These are phyloP conservation scores for Tieghemostelium lacteum DNA, from an alignment of 78 protist genomes.

Conservation along the genomic window DNA sequence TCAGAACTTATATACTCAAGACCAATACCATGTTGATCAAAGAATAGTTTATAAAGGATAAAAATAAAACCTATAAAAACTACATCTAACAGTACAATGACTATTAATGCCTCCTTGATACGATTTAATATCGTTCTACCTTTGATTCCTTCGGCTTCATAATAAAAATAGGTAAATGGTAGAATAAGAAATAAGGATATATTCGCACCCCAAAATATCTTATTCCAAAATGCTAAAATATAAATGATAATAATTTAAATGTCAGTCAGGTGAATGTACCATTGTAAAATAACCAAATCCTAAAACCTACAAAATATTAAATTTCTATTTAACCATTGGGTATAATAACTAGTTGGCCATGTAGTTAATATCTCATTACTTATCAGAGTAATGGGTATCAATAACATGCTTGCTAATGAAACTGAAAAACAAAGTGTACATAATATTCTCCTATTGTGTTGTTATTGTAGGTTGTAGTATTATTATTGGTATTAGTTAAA, in stretches of 20 bases:
- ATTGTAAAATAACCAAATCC: background rate
- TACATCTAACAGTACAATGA: constrained; percentile 15
- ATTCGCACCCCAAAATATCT: constrained; percentile 75
- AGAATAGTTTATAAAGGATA: constrained; percentile 36
- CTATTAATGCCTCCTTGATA: constrained; percentile 36
- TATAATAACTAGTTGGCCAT: constrained; percentile 57
- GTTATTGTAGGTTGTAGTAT: too few species aligned
- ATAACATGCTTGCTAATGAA: constrained; percentile 61
- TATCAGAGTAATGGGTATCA: constrained; percentile 61
- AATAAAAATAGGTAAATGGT: constrained; percentile 68
- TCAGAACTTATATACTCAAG: background rate
- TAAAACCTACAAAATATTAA: constrained; percentile 52
- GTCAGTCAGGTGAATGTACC: background rate
- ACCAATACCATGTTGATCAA: background rate
- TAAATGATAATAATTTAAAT: background rate
- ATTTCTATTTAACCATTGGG: constrained; percentile 67
- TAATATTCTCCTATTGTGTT: constrained; percentile 28
- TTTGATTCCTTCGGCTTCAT: constrained; percentile 53
- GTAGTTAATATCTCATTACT: constrained; percentile 67
- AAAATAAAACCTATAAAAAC: constrained; percentile 44
- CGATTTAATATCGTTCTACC: constrained; percentile 22
- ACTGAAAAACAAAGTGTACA: constrained; percentile 79
- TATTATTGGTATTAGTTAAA: too few species aligned
- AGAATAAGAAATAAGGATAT: constrained; percentile 67
- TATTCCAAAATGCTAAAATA: constrained; percentile 63